Evolutionary conservation across 164 flowering plant species (phyloP), one percentile per base, ranked within the genome.

Genomic region (Tetrastigma voinierianum): DNA sequence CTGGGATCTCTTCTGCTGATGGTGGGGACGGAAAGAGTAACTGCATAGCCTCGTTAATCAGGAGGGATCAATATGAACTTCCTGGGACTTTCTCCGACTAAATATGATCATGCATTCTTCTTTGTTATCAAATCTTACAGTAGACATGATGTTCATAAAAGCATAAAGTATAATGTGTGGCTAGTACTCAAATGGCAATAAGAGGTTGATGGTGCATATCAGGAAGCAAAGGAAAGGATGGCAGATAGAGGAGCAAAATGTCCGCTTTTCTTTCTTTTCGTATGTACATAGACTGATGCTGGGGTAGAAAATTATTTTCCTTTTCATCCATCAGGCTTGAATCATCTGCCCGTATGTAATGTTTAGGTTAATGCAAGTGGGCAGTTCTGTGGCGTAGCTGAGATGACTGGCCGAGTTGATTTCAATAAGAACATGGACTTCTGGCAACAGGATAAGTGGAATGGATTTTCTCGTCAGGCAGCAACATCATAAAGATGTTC

Each of bases 371-470:
- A 91, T 83, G 85, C 90, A 40, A 91, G 97, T 73, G 97, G 97
- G 23, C 93, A 89, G 72, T 91, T 91, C 66, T 86, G 87, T 74
- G 97, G 97, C 16, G 86, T 91, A 14, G 95, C 95, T 45, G 97
- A 91, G 78, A 91, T 91, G 95, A 61, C 69, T 54, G 95, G 91
- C n/a, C 72, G 65, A 10, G 91, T 91, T 57, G 91, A 91, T 76
- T 91, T 83, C 53, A 75, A 70, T 43, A 84, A 78, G 77, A 85
- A 54, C 66, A 83, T 89, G 88, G 91, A 87, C 57, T 91, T 87
- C 61, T 91, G 97, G 97, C 97, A 89, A 67, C 97, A 91, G 69
- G 93, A 86, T 68, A 91, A 89, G 68, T 91, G 95, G 95, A 87
- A 66, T 70, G 97, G 97, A 24, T 83, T 70, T 65, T 89, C 87